Conservation (phyloP, 768 basidiomycete species). For the Suillus brevipes region DNA sequence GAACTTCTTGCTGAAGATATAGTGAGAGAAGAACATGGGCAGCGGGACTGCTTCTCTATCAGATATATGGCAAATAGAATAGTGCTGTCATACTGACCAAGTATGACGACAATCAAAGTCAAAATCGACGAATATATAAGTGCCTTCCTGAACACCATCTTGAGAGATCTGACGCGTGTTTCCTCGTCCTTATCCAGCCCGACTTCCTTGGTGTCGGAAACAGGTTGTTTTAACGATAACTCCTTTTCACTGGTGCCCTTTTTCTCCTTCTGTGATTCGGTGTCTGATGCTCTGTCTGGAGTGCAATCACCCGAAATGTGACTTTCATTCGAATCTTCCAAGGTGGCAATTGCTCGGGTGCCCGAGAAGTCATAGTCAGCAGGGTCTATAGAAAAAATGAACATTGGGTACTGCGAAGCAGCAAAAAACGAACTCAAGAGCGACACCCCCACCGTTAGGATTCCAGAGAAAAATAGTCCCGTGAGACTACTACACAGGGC, state of each 20-base stretch:
- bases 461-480: slow-evolving; percentile 38
- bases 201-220: slow-evolving; percentile 5
- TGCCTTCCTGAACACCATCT: slow-evolving; percentile 34
- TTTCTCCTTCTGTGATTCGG: slow-evolving; percentile 19
- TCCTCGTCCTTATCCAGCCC: slow-evolving; percentile 9
- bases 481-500: slow-evolving; percentile 41
- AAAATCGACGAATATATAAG: slow-evolving; percentile 34
- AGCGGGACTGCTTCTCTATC: slow-evolving; percentile 31
- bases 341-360: slow-evolving; percentile 35
- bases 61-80: not conserved
- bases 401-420: not conserved
- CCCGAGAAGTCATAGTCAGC: slow-evolving; percentile 40
- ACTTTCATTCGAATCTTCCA: slow-evolving; percentile 20
- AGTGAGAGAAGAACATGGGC: slow-evolving; percentile 41
- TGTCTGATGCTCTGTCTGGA: slow-evolving; percentile 7
- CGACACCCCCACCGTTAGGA: slow-evolving; percentile 37
- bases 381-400: slow-evolving; percentile 25
- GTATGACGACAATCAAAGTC: slow-evolving; percentile 35
- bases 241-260: slow-evolving; percentile 1
- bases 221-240: not conserved
- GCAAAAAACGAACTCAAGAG: slow-evolving; percentile 29
- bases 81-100: slow-evolving; percentile 24
- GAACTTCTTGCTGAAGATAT: slow-evolving; percentile 37
- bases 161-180: slow-evolving; percentile 19
- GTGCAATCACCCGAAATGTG: not conserved